These are phyloP conservation scores for Trichophyton simii DNA, from an alignment of 2,329 filamentous ascomycete species.

Conservation along the genomic window DNA sequence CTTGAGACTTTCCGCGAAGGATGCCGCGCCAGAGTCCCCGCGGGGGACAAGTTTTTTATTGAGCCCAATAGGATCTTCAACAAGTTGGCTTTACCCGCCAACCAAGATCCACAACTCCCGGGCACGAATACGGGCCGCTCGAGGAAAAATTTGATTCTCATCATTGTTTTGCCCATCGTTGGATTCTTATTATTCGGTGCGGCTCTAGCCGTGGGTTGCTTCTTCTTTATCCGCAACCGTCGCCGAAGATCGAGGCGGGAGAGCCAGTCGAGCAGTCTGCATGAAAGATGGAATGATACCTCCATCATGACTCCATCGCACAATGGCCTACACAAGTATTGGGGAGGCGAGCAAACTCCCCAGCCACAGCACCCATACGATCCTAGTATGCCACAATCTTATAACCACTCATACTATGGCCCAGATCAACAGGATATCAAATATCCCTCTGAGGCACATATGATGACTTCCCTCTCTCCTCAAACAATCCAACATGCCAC, in stretches of 20 bases:
- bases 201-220: conserved; percentile 25
- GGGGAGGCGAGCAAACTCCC: conserved; percentile 13
- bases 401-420: background rate
- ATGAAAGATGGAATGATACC: conserved; percentile 26
- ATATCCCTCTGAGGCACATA: conserved; percentile 11
- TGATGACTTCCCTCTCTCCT: conserved; percentile 6
- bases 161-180: conserved; percentile 34
- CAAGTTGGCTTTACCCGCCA: conserved; percentile 26
- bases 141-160: conserved; percentile 22
- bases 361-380: background rate
- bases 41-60: conserved; percentile 29
- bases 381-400: background rate
- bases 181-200: conserved; percentile 29
- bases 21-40: conserved; percentile 29
- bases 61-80: conserved; percentile 31
- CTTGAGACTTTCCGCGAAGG: conserved; percentile 36
- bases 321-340: conserved; percentile 16
- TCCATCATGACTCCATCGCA: conserved; percentile 19
- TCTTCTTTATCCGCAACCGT: conserved; percentile 32
- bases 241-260: conserved; percentile 24
- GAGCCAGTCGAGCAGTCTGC: conserved; percentile 20
- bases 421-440: conserved; percentile 11
- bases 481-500: conserved; percentile 6
- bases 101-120: conserved; percentile 16
- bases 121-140: conserved; percentile 12